Evolutionary conservation across 2,329 filamentous ascomycete species (phyloP).

Genomic region (Cryphonectria carpinicola): DNA sequence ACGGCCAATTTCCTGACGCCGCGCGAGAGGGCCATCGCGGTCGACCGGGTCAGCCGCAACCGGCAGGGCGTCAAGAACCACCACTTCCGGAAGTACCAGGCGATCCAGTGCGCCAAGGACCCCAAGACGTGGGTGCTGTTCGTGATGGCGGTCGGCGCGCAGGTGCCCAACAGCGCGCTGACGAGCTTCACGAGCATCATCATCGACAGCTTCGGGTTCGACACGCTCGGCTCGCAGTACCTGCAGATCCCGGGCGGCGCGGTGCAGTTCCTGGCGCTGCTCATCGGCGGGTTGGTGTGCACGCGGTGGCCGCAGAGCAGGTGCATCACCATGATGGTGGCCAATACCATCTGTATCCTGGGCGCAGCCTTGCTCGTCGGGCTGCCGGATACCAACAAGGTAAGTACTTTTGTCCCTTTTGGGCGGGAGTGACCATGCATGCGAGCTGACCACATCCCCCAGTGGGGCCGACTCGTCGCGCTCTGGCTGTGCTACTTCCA

Average conservation of each 20-base stretch:
- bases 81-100: constrained; percentile 50
- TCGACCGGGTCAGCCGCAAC: constrained; percentile 56
- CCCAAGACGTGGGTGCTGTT: constrained; percentile 65
- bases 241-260: constrained; percentile 64
- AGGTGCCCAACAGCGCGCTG: constrained; percentile 44
- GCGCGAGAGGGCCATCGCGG: constrained; percentile 59
- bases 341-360: constrained; percentile 58
- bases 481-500: constrained; percentile 53
- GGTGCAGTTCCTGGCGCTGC: constrained; percentile 57
- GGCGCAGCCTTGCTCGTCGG: constrained; percentile 56
- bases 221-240: constrained; percentile 34
- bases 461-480: constrained; percentile 60
- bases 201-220: constrained; percentile 38
- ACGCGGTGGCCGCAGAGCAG: constrained; percentile 54
- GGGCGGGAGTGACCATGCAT: not conserved
- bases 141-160: constrained; percentile 35
- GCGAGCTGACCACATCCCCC: not conserved
- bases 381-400: constrained; percentile 52
- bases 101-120: constrained; percentile 52
- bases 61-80: constrained; percentile 58
- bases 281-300: constrained; percentile 55
- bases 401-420: constrained; percentile 26
- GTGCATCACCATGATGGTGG: constrained; percentile 59
- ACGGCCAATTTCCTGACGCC: constrained; percentile 63
- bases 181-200: constrained; percentile 38